These are phyloP conservation scores for Aspergillus jensenii DNA, from an alignment of 2,329 filamentous ascomycete species.

Conservation along the genomic window DNA sequence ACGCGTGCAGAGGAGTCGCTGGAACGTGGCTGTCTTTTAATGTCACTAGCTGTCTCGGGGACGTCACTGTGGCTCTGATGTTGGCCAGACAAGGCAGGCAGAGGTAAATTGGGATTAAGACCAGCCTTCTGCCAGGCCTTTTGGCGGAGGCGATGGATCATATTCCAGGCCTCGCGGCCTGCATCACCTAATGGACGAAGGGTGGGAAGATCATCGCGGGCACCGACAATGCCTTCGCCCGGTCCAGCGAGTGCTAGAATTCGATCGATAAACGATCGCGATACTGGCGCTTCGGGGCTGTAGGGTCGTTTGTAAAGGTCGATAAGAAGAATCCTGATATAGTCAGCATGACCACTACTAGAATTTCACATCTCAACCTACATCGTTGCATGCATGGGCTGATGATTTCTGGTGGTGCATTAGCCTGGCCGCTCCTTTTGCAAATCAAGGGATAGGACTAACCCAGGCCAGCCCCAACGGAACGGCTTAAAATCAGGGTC, in stretches of 20 bases:
- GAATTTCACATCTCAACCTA: too few species aligned
- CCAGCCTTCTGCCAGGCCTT: conserved; percentile 51
- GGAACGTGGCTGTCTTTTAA: too few species aligned
- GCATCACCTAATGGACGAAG: conserved; percentile 48
- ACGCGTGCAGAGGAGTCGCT: background rate
- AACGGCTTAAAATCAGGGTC: conserved; percentile 50
- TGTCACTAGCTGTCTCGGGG: conserved; percentile 12
- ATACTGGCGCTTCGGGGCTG: conserved; percentile 45
- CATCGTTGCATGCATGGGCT: conserved; percentile 30
- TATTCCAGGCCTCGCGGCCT: conserved; percentile 49
- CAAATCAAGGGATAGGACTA: too few species aligned
- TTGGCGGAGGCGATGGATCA: conserved; percentile 48
- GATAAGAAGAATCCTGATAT: conserved; percentile 44
- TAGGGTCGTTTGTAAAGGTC: conserved; percentile 49
- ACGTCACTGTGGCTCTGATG: conserved; percentile 35
- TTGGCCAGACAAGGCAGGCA: conserved; percentile 46
- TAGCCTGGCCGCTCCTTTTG: too few species aligned
- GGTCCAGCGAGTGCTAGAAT: conserved; percentile 48
- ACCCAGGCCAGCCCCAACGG: conserved; percentile 49
- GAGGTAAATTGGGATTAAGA: conserved; percentile 46
- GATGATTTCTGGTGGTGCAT: conserved; percentile 13
- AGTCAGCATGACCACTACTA: too few species aligned
- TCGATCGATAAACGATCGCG: conserved; percentile 47
- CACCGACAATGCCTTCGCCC: conserved; percentile 47
- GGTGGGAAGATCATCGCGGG: conserved; percentile 44